These are phyloP conservation scores for Ceratocystiopsis minuta DNA, from an alignment of 2,329 filamentous ascomycete species.

Conservation along the genomic window DNA sequence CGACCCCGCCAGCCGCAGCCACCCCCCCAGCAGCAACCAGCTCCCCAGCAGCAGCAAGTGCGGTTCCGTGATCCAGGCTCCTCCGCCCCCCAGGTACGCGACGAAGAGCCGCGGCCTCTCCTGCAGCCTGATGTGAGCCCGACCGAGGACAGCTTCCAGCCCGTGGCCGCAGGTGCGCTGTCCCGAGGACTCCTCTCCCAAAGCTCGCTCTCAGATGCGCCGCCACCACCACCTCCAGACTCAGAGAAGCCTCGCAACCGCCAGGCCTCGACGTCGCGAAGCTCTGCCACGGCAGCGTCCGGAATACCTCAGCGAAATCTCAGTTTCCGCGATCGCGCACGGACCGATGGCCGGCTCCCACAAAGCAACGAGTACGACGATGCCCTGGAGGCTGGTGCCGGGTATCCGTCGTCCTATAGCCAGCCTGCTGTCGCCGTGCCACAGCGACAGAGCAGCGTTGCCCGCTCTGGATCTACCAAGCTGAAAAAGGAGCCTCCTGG, in stretches of 20 bases:
- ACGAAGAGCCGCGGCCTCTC: conserved; percentile 12
- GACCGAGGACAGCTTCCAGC: conserved; percentile 6
- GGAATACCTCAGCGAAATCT: conserved; percentile 33
- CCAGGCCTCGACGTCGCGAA: conserved; percentile 2
- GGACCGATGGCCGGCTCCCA: conserved; percentile 22
- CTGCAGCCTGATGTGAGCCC: conserved; percentile 9
- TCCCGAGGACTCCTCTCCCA: conserved; percentile 10
- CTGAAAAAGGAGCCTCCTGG: conserved; percentile 37
- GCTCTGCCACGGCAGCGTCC: conserved; percentile 11
- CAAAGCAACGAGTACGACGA: conserved; percentile 7
- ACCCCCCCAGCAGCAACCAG: conserved; percentile 4
- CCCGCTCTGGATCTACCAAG: conserved; percentile 32
- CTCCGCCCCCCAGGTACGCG: conserved; percentile 5
- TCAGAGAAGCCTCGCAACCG: conserved; percentile 13
- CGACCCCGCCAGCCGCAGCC: conserved; percentile 1
- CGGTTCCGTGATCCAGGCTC: conserved; percentile 15
- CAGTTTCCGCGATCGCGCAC: conserved; percentile 42
- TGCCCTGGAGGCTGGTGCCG: too few relatives aligned
- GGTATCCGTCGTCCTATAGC: not conserved
- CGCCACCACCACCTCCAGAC: conserved; percentile 10
- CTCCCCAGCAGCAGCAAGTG: conserved; percentile 12
- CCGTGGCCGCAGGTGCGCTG: conserved; percentile 9
- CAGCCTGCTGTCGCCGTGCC: not conserved
- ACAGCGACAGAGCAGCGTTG: not conserved
- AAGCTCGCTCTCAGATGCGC: conserved; percentile 14